These are phyloP conservation scores for Penicillium brevicompactum DNA, from an alignment of 2,329 filamentous ascomycete species.

Conservation along the genomic window DNA sequence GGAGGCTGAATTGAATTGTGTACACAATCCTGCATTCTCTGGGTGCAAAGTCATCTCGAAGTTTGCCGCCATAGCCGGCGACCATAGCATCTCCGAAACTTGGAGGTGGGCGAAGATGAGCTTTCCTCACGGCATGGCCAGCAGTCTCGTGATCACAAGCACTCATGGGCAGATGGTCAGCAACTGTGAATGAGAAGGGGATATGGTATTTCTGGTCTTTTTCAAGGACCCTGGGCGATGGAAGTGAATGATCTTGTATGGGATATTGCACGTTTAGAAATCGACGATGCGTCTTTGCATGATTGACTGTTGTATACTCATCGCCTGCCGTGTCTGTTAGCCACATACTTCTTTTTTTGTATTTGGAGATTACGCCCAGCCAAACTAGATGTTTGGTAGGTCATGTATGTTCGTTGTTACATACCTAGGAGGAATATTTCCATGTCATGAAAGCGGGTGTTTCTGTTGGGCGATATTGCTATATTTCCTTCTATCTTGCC, in stretches of 20 bases:
- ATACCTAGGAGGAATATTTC: background rate
- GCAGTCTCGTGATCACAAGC: background rate
- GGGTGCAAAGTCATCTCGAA: conserved; percentile 18
- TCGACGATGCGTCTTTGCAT: background rate
- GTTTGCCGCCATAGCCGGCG: conserved; percentile 17
- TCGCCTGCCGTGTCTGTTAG: background rate
- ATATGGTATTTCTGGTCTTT: background rate
- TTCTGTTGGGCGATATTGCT: background rate
- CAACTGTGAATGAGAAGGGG: background rate
- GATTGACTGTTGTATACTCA: background rate
- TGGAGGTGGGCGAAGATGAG: conserved; percentile 19
- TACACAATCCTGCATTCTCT: conserved; percentile 16
- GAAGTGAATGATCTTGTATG: background rate
- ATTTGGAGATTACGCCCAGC: background rate
- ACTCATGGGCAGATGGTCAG: background rate
- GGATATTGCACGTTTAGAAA: background rate
- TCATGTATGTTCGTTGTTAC: background rate
- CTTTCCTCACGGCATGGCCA: background rate
- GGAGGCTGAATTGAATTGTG: conserved; percentile 9
- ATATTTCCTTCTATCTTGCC: background rate
- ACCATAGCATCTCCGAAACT: conserved; percentile 18
- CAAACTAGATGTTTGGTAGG: too few species aligned
- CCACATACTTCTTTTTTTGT: background rate
- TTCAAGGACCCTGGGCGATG: background rate
- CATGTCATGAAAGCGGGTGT: background rate